Percentiles rank a stretch among this genome's conserved stretches.
phyloP scores from a whole-genome alignment of 2,329 filamentous ascomycete species.

The Talaromyces atroroseus region DNA sequence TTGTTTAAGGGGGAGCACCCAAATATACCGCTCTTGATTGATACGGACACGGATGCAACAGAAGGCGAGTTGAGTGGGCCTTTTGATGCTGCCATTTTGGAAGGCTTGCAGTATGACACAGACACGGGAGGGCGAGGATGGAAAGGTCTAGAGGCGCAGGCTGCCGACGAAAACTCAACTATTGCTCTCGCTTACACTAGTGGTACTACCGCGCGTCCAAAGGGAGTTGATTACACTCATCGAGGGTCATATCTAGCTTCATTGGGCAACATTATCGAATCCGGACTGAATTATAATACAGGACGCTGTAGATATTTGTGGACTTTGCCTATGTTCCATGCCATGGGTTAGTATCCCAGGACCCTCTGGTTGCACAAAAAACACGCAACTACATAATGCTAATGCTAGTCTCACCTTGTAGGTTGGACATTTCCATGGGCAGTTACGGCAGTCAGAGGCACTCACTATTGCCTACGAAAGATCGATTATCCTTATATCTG shows the following conservation, averaged over 20 bases:
- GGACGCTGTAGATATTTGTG: constrained; percentile 78
- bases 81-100: constrained; percentile 76
- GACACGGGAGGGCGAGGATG: constrained; percentile 66
- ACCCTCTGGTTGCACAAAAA: constrained; percentile 42
- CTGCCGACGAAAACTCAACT: constrained; percentile 69
- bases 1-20: constrained; percentile 58
- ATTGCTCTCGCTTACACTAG: constrained; percentile 90
- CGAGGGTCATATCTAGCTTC: constrained; percentile 80
- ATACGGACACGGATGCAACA: constrained; percentile 75
- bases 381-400: too few species aligned
- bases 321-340: constrained; percentile 84
- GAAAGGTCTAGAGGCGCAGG: constrained; percentile 66
- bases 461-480: constrained; percentile 89
- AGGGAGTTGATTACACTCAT: constrained; percentile 90
- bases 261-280: constrained; percentile 81
- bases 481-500: constrained; percentile 94
- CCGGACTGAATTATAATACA: constrained; percentile 66
- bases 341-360: constrained; percentile 45
- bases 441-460: constrained; percentile 87
- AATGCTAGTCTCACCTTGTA: constrained; percentile 16
- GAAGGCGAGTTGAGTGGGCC: constrained; percentile 69
- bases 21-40: constrained; percentile 66
- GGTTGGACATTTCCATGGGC: constrained; percentile 88
- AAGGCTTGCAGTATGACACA: constrained; percentile 69
- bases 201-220: constrained; percentile 84